Conservation (phyloP, 2,329 filamentous ascomycete genomes). For the Epicoccum sorghinum region DNA sequence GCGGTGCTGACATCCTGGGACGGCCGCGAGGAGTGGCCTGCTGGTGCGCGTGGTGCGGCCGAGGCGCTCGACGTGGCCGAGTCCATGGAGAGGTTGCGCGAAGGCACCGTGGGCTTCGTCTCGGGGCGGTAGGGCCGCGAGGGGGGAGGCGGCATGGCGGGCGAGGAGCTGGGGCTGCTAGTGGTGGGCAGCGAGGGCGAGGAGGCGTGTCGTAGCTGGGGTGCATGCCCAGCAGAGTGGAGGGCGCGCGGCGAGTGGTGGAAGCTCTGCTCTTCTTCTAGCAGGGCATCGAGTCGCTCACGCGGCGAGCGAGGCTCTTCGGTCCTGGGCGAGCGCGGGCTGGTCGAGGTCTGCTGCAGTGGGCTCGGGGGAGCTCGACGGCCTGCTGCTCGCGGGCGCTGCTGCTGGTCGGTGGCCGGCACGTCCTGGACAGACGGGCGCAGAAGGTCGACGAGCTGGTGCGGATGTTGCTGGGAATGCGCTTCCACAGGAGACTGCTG, state of each 20-base stretch:
- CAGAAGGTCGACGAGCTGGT: conserved; percentile 5
- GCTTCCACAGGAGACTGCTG: conserved; percentile 8
- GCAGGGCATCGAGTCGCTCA: conserved; percentile 47
- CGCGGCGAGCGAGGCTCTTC: conserved; percentile 46
- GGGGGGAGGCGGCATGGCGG: conserved; percentile 36
- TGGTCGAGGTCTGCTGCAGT: conserved; percentile 27
- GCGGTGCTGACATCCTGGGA: conserved; percentile 59
- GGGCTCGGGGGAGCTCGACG: conserved; percentile 38
- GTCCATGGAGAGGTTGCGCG: conserved; percentile 87
- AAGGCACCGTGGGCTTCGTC: conserved; percentile 44
- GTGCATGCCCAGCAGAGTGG: conserved; percentile 34
- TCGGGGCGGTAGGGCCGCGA: conserved; percentile 45
- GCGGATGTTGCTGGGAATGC: conserved; percentile 6
- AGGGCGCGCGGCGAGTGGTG: conserved; percentile 27
- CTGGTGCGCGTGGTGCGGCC: conserved; percentile 56
- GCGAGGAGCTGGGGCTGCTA: conserved; percentile 43
- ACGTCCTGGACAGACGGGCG: conserved; percentile 22
- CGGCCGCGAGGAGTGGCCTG: conserved; percentile 62
- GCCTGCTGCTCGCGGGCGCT: conserved; percentile 3
- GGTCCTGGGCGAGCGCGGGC: conserved; percentile 26
- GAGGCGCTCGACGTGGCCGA: conserved; percentile 64
- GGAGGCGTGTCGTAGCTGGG: conserved; percentile 43
- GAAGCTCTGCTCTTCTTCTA: conserved; percentile 41
- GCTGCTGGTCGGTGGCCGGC: conserved; percentile 18
- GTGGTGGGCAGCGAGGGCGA: conserved; percentile 34